Evolutionary conservation across 768 basidiomycete genomes (phyloP).

Genomic region (Pleurotus tuber-regium): DNA sequence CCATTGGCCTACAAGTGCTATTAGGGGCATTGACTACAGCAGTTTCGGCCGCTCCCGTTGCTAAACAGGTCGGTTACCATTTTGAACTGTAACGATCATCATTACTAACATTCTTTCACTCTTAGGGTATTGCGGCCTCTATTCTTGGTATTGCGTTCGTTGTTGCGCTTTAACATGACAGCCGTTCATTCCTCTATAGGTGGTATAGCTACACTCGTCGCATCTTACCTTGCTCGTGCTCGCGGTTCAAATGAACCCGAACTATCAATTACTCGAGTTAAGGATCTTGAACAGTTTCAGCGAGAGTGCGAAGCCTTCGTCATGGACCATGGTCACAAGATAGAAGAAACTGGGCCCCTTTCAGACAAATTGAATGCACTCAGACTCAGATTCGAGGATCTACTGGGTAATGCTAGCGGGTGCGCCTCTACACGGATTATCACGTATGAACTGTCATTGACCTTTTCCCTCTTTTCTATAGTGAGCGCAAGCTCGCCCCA

Average conservation of each 20-base stretch:
- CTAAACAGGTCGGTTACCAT: slow-evolving; percentile 34
- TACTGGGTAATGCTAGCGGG: slow-evolving; percentile 41
- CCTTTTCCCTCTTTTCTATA: background rate
- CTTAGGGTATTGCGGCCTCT: slow-evolving; percentile 32
- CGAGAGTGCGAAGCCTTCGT: slow-evolving; percentile 58
- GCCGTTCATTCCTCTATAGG: slow-evolving; percentile 32
- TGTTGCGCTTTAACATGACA: background rate
- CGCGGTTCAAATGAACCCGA: slow-evolving; percentile 74
- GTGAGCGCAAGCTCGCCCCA: slow-evolving; percentile 13
- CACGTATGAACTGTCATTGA: background rate
- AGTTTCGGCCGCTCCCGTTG: slow-evolving; percentile 48
- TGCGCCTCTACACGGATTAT: slow-evolving; percentile 14
- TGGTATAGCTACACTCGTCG: slow-evolving; percentile 64
- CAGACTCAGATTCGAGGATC: slow-evolving; percentile 42
- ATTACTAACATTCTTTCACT: too few species aligned
- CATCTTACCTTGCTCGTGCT: slow-evolving; percentile 69
- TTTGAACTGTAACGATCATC: too few species aligned
- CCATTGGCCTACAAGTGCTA: slow-evolving; percentile 62
- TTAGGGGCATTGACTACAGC: slow-evolving; percentile 69
- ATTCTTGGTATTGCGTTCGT: slow-evolving; percentile 29
- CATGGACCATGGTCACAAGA: slow-evolving; percentile 51
- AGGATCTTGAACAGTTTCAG: slow-evolving; percentile 65
- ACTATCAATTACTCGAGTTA: slow-evolving; percentile 48
- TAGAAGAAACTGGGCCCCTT: slow-evolving; percentile 17
- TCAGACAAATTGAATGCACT: slow-evolving; percentile 24